Base-by-base conservation (phyloP, 345 rosid genomes). In the Eutrema japonicum region DNA sequence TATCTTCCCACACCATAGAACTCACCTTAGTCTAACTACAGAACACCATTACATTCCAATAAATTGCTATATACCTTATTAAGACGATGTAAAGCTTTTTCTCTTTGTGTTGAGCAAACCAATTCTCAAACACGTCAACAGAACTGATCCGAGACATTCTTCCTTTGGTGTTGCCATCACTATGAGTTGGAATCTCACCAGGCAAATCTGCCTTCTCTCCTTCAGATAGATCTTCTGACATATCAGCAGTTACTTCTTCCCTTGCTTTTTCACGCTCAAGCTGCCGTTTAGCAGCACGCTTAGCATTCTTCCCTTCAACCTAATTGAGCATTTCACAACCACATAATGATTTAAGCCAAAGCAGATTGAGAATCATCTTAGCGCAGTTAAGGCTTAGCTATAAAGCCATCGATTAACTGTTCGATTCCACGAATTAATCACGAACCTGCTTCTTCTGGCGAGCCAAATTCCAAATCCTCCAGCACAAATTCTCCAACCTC, bases 381-480 rank as follows among this genome's bases (percentile, higher is more conserved):
- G 32, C 41, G 18, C 18, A 43, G 8, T 45, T 37, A 22, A 10
- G 26, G 5, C 68, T 4, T 46, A 38, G 41, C 10, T 38, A 8
- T 0, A 38, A 7, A 7, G 55, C 69, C 9, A 67, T 52, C 29
- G 27, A 38, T 53, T 52, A 30, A 30, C 0, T 10, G 22, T 5
- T 36, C 35, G 16, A 37, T 10, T 48, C 52, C 10, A 1, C 26
- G 27, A 33, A 16, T 33, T 0, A 40, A 48, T 8, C 8, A 40
- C 61, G 1, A 68, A 90, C 87, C 94, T 85, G 88, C 67, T 90
- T 90, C 92, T 90, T 90, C 77, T 85, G 82, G 54, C 92, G 92
- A 82, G 96, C 96, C 80, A 87, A 42, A 83, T 90, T 88, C 96
- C 92, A 90, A 73, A 90, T 90, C 87, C 94, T 84, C 96, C 96